Conservation (phyloP, 2,329 filamentous ascomycete species). For the Sporothrix luriei region DNA sequence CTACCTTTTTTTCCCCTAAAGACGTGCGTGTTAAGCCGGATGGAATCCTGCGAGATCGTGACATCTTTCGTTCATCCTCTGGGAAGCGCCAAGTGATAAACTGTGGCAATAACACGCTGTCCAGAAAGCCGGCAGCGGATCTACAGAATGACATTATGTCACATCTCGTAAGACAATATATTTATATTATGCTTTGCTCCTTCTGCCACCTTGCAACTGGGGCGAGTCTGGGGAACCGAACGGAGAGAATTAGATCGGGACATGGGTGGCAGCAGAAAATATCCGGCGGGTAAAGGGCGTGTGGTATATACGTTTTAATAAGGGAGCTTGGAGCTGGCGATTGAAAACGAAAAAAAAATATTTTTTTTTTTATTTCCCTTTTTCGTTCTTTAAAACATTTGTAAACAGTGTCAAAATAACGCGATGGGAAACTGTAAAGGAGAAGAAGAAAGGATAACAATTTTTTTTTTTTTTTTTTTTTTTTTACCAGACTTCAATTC, state of each 20-base stretch:
- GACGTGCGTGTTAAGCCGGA: background rate
- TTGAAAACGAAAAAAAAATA: background rate
- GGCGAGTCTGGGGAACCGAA: conserved; percentile 9
- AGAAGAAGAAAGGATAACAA: background rate
- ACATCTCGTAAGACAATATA: conserved; percentile 16
- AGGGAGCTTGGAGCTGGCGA: background rate
- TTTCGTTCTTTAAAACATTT: background rate
- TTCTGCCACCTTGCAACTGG: background rate
- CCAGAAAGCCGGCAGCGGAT: conserved; percentile 22
- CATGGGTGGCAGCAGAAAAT: background rate
- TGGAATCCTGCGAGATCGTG: background rate
- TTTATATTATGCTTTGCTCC: conserved; percentile 2
- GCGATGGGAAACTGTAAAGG: background rate
- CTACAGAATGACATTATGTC: background rate
- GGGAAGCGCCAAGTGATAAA: background rate
- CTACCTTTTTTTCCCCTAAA: too few relatives aligned
- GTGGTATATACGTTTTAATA: background rate
- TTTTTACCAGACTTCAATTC: too few relatives aligned
- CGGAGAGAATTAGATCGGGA: background rate
- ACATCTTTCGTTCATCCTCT: background rate
- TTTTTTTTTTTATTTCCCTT: background rate
- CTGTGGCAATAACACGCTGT: conserved; percentile 33
- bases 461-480: too few relatives aligned
- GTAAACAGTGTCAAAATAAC: too few relatives aligned
- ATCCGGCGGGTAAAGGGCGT: conserved; percentile 24